A percentile compares a stretch with the other conserved stretches of the same genome.
These are phyloP conservation scores for Yamadazyma songkhlaensis DNA, from an alignment of 1,139 yeast species.

Conservation along the genomic window DNA sequence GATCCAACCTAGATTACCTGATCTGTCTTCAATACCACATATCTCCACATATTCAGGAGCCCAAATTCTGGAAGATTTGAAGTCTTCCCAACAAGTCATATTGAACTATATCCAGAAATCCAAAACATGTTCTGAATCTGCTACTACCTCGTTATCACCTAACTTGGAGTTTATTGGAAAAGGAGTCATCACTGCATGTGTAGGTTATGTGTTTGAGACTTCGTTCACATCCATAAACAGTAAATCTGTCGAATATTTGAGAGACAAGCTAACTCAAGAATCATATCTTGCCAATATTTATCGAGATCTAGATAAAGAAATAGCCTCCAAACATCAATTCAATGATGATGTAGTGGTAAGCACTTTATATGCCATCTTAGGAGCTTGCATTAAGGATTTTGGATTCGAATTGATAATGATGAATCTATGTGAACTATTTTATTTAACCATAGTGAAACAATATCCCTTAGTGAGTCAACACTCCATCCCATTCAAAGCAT, in stretches of 20 bases:
- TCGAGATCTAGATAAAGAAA: conserved; percentile 47
- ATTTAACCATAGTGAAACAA: conserved; percentile 58
- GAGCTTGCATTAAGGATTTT: conserved; percentile 73
- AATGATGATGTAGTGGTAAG: conserved; percentile 49
- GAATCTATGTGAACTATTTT: conserved; percentile 66
- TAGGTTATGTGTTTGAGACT: conserved; percentile 60
- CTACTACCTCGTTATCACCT: conserved; percentile 31
- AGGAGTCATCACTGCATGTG: conserved; percentile 50
- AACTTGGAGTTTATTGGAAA: conserved; percentile 59
- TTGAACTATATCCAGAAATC: conserved; percentile 56
- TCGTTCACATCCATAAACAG: conserved; percentile 31
- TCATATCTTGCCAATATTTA: conserved; percentile 46
- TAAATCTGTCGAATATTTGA: conserved; percentile 54
- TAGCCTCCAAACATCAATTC: conserved; percentile 20
- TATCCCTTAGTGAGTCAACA: conserved; percentile 58
- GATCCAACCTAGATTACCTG: conserved; percentile 30
- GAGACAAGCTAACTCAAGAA: conserved; percentile 47
- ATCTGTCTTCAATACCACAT: conserved; percentile 6
- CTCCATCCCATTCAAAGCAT: conserved; percentile 28
- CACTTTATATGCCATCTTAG: conserved; percentile 57
- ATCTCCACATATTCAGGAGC: conserved; percentile 6
- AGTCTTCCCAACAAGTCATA: conserved; percentile 12
- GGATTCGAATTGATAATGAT: conserved; percentile 68
- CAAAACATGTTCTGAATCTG: conserved; percentile 59
- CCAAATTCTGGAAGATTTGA: not conserved